Percentiles rank a stretch among this genome's conserved stretches.
Conservation (phyloP, 192 early-diverging fungal species). For the Rhizophlyctis rosea region DNA sequence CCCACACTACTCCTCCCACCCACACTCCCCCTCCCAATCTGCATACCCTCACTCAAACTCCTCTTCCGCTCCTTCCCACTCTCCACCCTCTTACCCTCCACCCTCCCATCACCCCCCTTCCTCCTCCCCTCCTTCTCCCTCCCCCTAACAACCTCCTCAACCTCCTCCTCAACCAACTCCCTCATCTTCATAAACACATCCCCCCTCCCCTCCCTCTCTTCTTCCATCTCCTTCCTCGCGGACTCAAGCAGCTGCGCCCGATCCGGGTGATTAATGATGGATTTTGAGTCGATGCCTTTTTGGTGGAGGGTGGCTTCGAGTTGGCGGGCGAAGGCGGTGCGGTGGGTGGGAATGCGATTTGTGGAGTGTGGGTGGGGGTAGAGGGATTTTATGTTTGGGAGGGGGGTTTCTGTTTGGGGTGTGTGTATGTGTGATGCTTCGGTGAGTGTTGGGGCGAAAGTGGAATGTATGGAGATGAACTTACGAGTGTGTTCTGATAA, state of each 20-base stretch:
- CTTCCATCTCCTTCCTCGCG: neutral
- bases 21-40: neutral
- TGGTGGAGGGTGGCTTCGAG: neutral
- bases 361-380: constrained; percentile 1
- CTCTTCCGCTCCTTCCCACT: neutral
- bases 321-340: neutral
- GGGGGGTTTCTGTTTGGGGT: neutral
- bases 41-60: neutral
- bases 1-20: neutral
- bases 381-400: constrained; percentile 6
- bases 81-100: neutral
- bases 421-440: neutral
- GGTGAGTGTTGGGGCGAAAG: no score
- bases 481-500: no score
- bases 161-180: neutral
- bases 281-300: neutral
- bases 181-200: neutral
- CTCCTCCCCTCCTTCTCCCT: neutral
- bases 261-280: neutral
- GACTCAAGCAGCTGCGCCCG: neutral
- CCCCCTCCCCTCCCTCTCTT: neutral
- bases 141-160: neutral
- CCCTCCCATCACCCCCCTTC: neutral
- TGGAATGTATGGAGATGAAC: no score
- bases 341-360: neutral